A percentile compares a stretch with the other conserved stretches of the same genome.
Conservation (phyloP, 140 eudicot species). For the Ambrosia hybrid region DNA sequence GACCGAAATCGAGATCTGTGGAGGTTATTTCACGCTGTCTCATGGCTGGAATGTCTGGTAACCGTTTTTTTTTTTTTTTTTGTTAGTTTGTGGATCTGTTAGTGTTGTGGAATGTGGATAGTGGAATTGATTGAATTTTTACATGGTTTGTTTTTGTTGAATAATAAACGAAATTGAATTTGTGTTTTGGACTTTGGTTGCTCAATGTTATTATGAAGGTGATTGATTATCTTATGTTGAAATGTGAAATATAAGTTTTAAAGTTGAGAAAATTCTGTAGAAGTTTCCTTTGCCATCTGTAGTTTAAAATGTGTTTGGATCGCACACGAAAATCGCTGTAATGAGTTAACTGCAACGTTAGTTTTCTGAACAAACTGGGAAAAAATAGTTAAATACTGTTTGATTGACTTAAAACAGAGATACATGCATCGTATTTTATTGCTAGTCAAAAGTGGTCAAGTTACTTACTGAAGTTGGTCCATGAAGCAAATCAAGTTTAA, state of each 20-base stretch:
- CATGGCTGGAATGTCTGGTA: slow-evolving; percentile 68
- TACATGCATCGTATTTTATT: neutral
- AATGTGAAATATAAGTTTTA: too few relatives aligned
- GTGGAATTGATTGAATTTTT: neutral
- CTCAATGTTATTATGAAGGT: neutral
- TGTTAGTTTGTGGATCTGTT: slow-evolving; percentile 7
- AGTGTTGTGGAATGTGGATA: neutral
- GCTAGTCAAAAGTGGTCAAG: neutral
- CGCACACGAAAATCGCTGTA: neutral
- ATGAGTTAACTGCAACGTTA: neutral
- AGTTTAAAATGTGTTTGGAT: neutral
- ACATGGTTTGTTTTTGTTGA: neutral
- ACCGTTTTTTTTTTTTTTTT: neutral
- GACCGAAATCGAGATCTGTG: slow-evolving; percentile 57
- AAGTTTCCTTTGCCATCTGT: slow-evolving; percentile 4
- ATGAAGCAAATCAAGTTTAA: too few relatives aligned
- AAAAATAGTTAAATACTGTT: neutral
- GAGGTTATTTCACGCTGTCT: slow-evolving; percentile 56
- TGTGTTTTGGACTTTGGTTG: neutral
- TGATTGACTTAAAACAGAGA: neutral
- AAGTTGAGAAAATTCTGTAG: neutral
- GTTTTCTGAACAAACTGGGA: slow-evolving; percentile 11
- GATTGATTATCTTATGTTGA: neutral
- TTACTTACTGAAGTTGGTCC: neutral
- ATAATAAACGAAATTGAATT: neutral